A percentile compares a stretch with the other conserved stretches of the same genome.
These are phyloP conservation scores for Pythium biforme DNA, from an alignment of 352 stramenopile species.

Conservation along the genomic window DNA sequence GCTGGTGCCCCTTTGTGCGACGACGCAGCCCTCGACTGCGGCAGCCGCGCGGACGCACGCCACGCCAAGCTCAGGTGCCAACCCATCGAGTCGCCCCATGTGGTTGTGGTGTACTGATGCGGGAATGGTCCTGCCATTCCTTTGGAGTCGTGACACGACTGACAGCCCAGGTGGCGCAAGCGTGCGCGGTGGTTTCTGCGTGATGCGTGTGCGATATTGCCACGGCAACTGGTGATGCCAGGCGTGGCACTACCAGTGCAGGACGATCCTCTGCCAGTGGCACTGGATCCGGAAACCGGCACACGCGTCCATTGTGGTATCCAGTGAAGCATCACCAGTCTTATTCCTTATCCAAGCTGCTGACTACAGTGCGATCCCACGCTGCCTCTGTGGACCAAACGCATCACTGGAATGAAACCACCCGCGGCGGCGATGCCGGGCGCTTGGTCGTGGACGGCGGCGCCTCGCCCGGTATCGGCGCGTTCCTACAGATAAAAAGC, in stretches of 20 bases:
- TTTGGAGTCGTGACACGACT: too few species aligned
- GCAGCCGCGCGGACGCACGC: neutral
- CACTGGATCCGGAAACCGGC: too few species aligned
- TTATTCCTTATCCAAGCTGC: too few species aligned
- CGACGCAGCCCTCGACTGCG: neutral
- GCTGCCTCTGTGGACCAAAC: neutral
- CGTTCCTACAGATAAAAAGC: slow-evolving; percentile 36
- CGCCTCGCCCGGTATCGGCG: slow-evolving; percentile 45
- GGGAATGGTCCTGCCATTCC: too few species aligned
- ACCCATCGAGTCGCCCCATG: neutral
- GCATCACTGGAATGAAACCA: slow-evolving; percentile 34
- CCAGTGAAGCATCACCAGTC: too few species aligned
- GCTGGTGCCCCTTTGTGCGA: too few species aligned
- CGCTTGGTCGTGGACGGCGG: slow-evolving; percentile 38
- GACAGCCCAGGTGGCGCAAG: slow-evolving; percentile 6
- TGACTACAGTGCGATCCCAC: too few species aligned
- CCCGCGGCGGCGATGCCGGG: slow-evolving; percentile 50
- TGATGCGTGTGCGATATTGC: neutral
- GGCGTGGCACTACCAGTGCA: neutral
- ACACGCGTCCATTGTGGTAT: too few species aligned
- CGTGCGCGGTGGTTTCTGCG: neutral
- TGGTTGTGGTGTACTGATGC: neutral
- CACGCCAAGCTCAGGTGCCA: too few species aligned
- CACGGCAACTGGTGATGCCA: neutral
- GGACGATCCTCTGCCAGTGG: neutral